Evolutionary conservation across 2,329 filamentous ascomycete species (phyloP), one percentile per base, ranked within the genome.

Genomic region (Botryosphaeria dothidea): DNA sequence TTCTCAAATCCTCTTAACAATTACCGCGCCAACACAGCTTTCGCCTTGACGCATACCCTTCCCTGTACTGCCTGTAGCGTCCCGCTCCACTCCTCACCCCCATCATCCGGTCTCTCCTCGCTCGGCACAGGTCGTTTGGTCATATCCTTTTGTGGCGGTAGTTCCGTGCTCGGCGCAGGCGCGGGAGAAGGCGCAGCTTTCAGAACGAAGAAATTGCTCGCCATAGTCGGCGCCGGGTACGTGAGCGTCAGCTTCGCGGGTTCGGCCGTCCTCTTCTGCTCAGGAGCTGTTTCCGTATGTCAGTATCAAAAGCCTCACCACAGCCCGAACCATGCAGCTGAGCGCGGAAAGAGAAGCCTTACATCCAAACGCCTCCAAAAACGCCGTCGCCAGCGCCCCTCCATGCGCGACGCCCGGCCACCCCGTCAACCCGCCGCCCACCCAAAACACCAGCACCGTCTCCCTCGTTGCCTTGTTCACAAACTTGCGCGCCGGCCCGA

Each of bases 381-480:
- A 77, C 3, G 91, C 75, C 0, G 88, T 92, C 7, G 88, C 89
- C 56, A 91, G 82, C 6, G 84, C 81, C 15, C 91, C 91, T 64
- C 91, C 91, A 78, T 94, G 91, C 60, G 88, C 86, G 45, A 91
- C 81, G 13, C 85, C 84, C 1, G 90, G 90, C 89, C 90, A 93
- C 3, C 91, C 90, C 54, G 84, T 81, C 21, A 90, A 73, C 1
- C 81, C 85, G n/a, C 81, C 75, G 6, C 91, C 91, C 62, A 93
- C 83, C 80, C 84, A 90, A 4, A 93, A 80, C n/a, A 93, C 82
- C 57, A 83, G 85, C 11, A 89, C 78, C 36, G 87, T 75, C 70
- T 87, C 85, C 68, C 86, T 83, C 6, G 87, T 85, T 31, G 75
- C 75, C 3, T 79, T 71, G 72, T 91, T 86, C 81, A 84, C 86